Percentiles rank a stretch among this genome's conserved stretches.
phyloP scores from a whole-genome alignment of 192 early-diverging fungal species.

The Geranomyces michiganensis region DNA sequence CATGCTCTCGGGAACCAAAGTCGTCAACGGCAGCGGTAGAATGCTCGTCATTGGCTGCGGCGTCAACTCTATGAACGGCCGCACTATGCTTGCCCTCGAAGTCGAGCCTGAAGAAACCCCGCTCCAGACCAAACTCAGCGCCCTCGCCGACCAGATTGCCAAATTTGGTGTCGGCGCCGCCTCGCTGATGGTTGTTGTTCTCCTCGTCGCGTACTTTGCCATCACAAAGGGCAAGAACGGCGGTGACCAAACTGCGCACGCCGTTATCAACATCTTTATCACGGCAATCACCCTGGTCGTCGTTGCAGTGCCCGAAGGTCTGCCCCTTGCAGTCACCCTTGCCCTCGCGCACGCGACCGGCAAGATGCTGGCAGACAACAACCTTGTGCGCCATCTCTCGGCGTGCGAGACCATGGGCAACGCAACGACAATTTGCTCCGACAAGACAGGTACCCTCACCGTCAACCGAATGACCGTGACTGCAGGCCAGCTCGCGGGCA shows the following conservation, averaged over 20 bases:
- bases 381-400: slow-evolving; percentile 91
- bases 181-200: slow-evolving; percentile 79
- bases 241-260: slow-evolving; percentile 17
- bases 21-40: slow-evolving; percentile 83
- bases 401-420: slow-evolving; percentile 99
- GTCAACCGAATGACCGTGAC: slow-evolving; percentile 99
- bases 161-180: slow-evolving; percentile 89
- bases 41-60: slow-evolving; percentile 88
- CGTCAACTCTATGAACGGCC: slow-evolving; percentile 84
- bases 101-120: slow-evolving; percentile 87
- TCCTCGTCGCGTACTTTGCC: slow-evolving; percentile 88
- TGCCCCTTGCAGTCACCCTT: slow-evolving; percentile 95
- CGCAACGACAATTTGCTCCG: slow-evolving; percentile 97
- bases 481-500: slow-evolving; percentile 74
- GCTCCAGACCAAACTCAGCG: slow-evolving; percentile 87
- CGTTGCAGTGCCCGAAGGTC: slow-evolving; percentile 97
- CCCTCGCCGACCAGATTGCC: slow-evolving; percentile 88
- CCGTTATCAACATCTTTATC: slow-evolving; percentile 71
- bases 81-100: slow-evolving; percentile 84
- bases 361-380: slow-evolving; percentile 96
- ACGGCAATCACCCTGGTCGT: slow-evolving; percentile 93
- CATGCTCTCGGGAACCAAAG: slow-evolving; percentile 90
- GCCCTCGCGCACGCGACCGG: slow-evolving; percentile 93
- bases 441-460: slow-evolving; percentile 98
- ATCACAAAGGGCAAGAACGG: slow-evolving; percentile 16